These are phyloP conservation scores for Hygrocybe coccinea DNA, from an alignment of 768 basidiomycete species.

Conservation along the genomic window DNA sequence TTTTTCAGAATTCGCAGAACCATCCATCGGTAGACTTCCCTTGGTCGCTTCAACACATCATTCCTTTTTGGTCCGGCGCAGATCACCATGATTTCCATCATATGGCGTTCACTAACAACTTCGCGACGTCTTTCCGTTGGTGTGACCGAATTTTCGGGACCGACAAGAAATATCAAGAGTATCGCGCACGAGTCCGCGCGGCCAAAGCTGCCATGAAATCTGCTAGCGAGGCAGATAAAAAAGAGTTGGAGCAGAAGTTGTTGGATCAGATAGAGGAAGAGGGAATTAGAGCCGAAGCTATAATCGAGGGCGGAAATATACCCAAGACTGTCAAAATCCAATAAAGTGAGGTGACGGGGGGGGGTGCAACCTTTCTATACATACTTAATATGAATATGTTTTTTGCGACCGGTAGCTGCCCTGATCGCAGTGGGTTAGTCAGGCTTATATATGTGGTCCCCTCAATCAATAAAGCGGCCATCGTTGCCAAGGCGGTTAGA, in stretches of 20 bases:
- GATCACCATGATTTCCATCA: conserved; percentile 99
- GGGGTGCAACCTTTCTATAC: too few relatives aligned
- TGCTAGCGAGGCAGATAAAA: conserved; percentile 49
- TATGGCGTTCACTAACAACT: conserved; percentile 93
- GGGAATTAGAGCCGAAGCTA: conserved; percentile 64
- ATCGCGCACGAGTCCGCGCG: conserved; percentile 61
- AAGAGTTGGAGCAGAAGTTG: conserved; percentile 55
- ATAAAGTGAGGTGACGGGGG: background rate
- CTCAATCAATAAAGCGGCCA: too few relatives aligned
- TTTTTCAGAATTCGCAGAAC: background rate
- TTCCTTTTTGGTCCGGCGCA: conserved; percentile 96
- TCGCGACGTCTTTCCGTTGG: conserved; percentile 90
- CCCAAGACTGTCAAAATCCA: conserved; percentile 4
- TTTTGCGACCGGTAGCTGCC: background rate
- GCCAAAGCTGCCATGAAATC: conserved; percentile 54
- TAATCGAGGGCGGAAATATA: conserved; percentile 29
- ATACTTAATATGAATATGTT: background rate
- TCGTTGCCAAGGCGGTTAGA: too few relatives aligned
- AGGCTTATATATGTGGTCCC: too few relatives aligned
- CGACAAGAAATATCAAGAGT: conserved; percentile 82
- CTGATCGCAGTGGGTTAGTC: too few relatives aligned
- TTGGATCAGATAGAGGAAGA: conserved; percentile 70
- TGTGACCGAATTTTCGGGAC: conserved; percentile 88
- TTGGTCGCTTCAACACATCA: conserved; percentile 87
- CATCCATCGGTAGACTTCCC: conserved; percentile 69